Evolutionary conservation across 1,284 basidiomycete genomes (phyloP), one percentile per base, ranked within the genome.

Genomic region (Cryptococcus maquisensis): DNA sequence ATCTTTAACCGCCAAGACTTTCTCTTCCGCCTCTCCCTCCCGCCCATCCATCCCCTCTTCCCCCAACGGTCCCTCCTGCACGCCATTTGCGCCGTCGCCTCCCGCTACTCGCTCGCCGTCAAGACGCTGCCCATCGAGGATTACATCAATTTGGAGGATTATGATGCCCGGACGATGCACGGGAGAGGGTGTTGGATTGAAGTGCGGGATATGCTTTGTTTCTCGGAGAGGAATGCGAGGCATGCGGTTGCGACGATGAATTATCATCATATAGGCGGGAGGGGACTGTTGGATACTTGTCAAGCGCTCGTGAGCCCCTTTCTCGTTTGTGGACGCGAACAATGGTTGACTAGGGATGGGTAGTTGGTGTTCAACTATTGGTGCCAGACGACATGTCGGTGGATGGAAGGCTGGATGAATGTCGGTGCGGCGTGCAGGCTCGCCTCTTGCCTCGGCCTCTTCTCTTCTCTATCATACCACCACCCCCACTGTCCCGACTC

Each of bases 51-150:
- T 42, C 18, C 56, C 9, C 57, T 67, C 9, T 79, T 78, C 57
- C 78, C 78, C 13, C 75, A 77, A 51, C 49, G 59, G 1, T 64
- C 71, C 1, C 59, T 79, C 0, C 60, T 79, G 0, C 78, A 78
- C 59, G 68, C 73, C 20, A 76, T 79, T 38, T 75, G 75, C 50
- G 75, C 77, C 15, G 63, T 72, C 18, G 64, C 74, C 0, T 69
- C 73, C 2, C 64, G 73, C 15, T 73, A 72, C 49, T 66, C 70
- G 4, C 67, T 68, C 2, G 66, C 68, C 0, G 67, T 68, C 26
- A 60, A 54, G n/a, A 56, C 56, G 4, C 24, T 49, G 13, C 49
- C 66, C 0, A 62, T 67, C 5, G 56, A 43, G 3, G 67, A 68
- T 24, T 36, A 36, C 2, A 55, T 68, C 13, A 21, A 37, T 13